These are phyloP conservation scores for Gossypium laxum DNA, from an alignment of 441 rosid genomes.

Conservation along the genomic window DNA sequence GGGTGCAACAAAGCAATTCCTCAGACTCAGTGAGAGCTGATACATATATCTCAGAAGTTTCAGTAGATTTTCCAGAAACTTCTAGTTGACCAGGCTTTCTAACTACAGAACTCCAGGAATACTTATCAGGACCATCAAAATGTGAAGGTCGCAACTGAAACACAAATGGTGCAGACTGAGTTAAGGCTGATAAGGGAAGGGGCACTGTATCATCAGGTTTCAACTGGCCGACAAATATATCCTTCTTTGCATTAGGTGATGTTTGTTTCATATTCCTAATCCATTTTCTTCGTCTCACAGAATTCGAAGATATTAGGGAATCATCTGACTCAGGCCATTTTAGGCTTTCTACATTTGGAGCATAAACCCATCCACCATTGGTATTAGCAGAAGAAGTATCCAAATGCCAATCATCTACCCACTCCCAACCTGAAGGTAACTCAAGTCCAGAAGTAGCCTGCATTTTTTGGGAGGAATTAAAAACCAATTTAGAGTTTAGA, in stretches of 20 bases:
- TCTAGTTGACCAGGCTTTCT: constrained; percentile 30
- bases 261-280: constrained; percentile 39
- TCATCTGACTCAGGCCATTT: constrained; percentile 55
- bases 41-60: constrained; percentile 52
- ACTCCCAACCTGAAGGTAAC: constrained; percentile 49
- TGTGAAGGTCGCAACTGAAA: constrained; percentile 57
- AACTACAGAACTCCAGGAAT: constrained; percentile 81
- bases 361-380: constrained; percentile 63
- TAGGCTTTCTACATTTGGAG: constrained; percentile 45
- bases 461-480: background rate
- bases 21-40: constrained; percentile 65
- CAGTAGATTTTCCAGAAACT: constrained; percentile 23
- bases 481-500: background rate
- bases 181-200: constrained; percentile 66
- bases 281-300: constrained; percentile 67
- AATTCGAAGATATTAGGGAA: constrained; percentile 32
- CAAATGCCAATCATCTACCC: constrained; percentile 54
- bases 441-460: constrained; percentile 33
- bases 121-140: constrained; percentile 37
- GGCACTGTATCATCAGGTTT: constrained; percentile 67
- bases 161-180: constrained; percentile 47
- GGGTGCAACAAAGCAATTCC: constrained; percentile 61
- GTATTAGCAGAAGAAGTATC: constrained; percentile 33
- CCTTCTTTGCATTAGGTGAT: constrained; percentile 26
- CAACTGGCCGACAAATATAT: constrained; percentile 53